Evolutionary conservation across 2,329 filamentous ascomycete species (phyloP).

Genomic region (Scytalidium sp.): DNA sequence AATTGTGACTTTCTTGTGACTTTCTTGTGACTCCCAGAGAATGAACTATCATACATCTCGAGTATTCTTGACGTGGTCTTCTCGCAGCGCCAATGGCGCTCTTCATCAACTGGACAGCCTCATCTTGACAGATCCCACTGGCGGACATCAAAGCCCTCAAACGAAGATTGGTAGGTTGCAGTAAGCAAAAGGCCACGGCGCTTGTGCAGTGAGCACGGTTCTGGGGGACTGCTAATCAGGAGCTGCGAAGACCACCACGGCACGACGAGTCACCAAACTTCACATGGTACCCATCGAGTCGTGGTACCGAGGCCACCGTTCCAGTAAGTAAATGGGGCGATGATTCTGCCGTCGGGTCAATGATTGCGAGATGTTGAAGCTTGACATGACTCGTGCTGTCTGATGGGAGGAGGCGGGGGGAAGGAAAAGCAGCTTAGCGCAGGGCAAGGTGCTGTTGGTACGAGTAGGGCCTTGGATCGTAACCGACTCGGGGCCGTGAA

Average conservation of each 20-base stretch:
- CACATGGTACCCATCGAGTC: slow-evolving; percentile 52
- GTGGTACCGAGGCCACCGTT: slow-evolving; percentile 68
- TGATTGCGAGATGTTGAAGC: neutral
- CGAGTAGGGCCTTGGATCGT: too few species aligned
- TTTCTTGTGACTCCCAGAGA: too few species aligned
- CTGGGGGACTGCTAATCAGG: slow-evolving; percentile 43
- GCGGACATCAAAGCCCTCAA: slow-evolving; percentile 49
- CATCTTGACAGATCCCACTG: slow-evolving; percentile 16
- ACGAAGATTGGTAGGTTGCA: slow-evolving; percentile 64
- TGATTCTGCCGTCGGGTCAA: neutral
- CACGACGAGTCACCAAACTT: slow-evolving; percentile 48
- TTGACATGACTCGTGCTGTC: slow-evolving; percentile 1
- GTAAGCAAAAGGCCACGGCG: slow-evolving; percentile 52
- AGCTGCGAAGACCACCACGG: slow-evolving; percentile 69
- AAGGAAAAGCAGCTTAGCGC: neutral
- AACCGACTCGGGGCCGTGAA: too few species aligned
- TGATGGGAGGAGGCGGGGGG: neutral
- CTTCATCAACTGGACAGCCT: slow-evolving; percentile 41
- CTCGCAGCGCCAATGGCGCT: slow-evolving; percentile 34
- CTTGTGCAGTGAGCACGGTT: slow-evolving; percentile 15
- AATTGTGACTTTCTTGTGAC: too few species aligned
- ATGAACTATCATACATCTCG: too few species aligned
- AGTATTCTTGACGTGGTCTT: slow-evolving; percentile 5
- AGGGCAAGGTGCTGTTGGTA: neutral
- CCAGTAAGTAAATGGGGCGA: slow-evolving; percentile 49